Conservation (phyloP, 371 early-diverging fungal species). For the Saksenaea oblongispora region DNA sequence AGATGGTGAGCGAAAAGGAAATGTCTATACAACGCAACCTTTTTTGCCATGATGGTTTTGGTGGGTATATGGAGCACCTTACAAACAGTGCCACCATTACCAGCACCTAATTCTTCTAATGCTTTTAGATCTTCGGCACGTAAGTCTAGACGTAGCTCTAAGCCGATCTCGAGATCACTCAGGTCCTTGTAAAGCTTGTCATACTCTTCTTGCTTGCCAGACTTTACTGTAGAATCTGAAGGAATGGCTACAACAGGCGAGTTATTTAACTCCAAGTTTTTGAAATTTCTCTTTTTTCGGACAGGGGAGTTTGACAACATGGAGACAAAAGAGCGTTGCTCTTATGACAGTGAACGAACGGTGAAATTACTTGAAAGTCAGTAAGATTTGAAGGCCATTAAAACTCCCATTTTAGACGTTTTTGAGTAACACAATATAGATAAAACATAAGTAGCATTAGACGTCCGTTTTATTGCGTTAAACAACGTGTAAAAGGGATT, state of each 20-base stretch:
- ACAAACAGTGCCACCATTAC: slow-evolving; percentile 79
- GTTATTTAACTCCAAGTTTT: slow-evolving; percentile 61
- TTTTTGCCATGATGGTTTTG: slow-evolving; percentile 77
- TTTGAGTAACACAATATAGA: no score
- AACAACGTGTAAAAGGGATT: no score
- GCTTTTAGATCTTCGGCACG: slow-evolving; percentile 74
- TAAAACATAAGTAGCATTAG: no score
- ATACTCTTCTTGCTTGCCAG: slow-evolving; percentile 25
- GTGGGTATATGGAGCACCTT: slow-evolving; percentile 72
- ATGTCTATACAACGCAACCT: slow-evolving; percentile 38
- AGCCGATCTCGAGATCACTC: slow-evolving; percentile 62
- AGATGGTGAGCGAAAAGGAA: not conserved
- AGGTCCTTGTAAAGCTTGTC: slow-evolving; percentile 27
- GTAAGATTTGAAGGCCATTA: no score
- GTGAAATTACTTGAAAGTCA: no score
- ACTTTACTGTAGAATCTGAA: slow-evolving; percentile 12
- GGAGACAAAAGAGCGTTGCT: not conserved
- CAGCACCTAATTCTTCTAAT: slow-evolving; percentile 77
- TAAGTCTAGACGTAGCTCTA: slow-evolving; percentile 69
- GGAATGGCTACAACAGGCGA: slow-evolving; percentile 35
- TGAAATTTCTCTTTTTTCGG: slow-evolving; percentile 78
- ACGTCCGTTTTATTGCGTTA: no score
- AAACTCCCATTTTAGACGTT: no score
- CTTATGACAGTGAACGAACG: no score
- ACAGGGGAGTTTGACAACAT: not conserved